Evolutionary conservation across 345 rosid genomes (phyloP).

Genomic region (Stellera chamaejasme): DNA sequence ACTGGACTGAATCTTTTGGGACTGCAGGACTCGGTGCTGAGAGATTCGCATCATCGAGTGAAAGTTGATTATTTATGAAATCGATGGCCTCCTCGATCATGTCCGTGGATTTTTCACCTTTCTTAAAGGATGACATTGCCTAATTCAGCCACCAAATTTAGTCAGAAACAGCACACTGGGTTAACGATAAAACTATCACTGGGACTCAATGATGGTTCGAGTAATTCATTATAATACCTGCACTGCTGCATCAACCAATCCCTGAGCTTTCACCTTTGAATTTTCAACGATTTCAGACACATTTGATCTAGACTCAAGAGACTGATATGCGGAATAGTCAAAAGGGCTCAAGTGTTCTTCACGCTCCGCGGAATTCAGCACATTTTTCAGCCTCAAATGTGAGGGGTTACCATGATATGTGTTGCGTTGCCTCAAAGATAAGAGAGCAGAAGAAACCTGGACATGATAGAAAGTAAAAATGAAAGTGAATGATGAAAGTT

Average conservation of each 20-base stretch:
- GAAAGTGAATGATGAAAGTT: not conserved
- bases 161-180: constrained; percentile 1
- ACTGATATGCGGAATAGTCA: constrained; percentile 34
- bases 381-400: constrained; percentile 19
- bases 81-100: constrained; percentile 57
- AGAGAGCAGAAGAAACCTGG: constrained; percentile 69
- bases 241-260: constrained; percentile 60
- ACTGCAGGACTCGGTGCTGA: constrained; percentile 15
- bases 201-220: not conserved
- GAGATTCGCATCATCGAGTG: constrained; percentile 22
- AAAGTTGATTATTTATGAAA: constrained; percentile 51
- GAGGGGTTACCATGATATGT: constrained; percentile 52
- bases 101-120: constrained; percentile 27
- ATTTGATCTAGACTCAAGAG: constrained; percentile 45
- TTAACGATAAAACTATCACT: not conserved
- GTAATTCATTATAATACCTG: constrained; percentile 33
- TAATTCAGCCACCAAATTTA: constrained; percentile 21
- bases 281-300: constrained; percentile 65
- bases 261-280: constrained; percentile 56
- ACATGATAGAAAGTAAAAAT: constrained; percentile 12
- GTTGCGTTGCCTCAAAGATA: constrained; percentile 65
- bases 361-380: constrained; percentile 30
- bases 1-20: constrained; percentile 24
- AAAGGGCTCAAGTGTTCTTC: constrained; percentile 26
- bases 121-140: constrained; percentile 45